These are phyloP conservation scores for Aspergillus ostianus DNA, from an alignment of 495 filamentous ascomycete species.

Conservation along the genomic window DNA sequence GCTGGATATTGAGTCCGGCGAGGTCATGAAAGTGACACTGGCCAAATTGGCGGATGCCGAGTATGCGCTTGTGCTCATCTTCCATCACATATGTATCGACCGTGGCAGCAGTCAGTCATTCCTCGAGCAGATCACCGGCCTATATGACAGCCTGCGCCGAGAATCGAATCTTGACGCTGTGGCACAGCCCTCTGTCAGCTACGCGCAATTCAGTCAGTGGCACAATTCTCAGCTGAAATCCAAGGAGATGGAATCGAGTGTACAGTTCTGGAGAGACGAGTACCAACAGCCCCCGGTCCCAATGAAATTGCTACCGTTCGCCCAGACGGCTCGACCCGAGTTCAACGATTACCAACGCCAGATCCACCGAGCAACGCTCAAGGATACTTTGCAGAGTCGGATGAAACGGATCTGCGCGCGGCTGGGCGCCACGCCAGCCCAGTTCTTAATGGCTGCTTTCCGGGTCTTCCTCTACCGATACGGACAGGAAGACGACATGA, in stretches of 20 bases:
- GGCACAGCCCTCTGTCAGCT: slow-evolving; percentile 10
- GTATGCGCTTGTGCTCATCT: slow-evolving; percentile 24
- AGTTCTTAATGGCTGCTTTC: slow-evolving; percentile 37
- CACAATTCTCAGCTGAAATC: slow-evolving; percentile 8
- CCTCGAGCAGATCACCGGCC: slow-evolving; percentile 19
- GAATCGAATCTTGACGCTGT: not conserved
- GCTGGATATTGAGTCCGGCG: slow-evolving; percentile 29
- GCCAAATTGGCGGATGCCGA: slow-evolving; percentile 17
- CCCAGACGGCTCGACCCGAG: not conserved
- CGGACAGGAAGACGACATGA: slow-evolving; percentile 24
- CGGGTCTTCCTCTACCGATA: slow-evolving; percentile 30
- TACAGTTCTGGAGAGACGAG: not conserved
- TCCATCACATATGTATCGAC: slow-evolving; percentile 32
- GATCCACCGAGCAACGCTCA: not conserved
- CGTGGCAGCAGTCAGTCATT: slow-evolving; percentile 21
- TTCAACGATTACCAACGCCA: not conserved
- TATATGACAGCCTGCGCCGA: slow-evolving; percentile 22
- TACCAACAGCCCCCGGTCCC: not conserved
- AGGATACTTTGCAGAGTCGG: not conserved
- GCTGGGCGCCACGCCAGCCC: slow-evolving; percentile 32
- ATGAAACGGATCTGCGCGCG: slow-evolving; percentile 16
- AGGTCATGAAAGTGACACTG: slow-evolving; percentile 18
- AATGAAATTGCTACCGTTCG: not conserved
- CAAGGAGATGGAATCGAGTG: not conserved
- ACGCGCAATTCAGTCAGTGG: slow-evolving; percentile 29